Conservation (phyloP, 306 rosid genomes). For the Notholithocarpus densiflorus region DNA sequence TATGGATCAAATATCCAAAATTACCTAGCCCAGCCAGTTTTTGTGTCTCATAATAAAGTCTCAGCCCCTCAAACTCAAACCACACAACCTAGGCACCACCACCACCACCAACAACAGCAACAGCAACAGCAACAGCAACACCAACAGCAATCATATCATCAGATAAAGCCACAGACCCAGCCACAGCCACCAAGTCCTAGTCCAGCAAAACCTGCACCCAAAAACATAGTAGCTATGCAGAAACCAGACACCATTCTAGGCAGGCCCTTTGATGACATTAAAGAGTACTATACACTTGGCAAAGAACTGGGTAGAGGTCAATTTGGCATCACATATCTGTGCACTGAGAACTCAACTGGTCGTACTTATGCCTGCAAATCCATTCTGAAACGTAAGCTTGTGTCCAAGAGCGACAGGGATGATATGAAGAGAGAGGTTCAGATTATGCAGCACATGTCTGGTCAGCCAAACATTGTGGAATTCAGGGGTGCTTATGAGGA, state of each 20-base stretch:
- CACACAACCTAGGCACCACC: constrained; percentile 10
- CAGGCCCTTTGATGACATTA: constrained; percentile 65
- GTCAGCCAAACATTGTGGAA: constrained; percentile 79
- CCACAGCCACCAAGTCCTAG: constrained; percentile 17
- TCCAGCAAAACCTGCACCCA: constrained; percentile 24
- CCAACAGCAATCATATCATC: too few species aligned
- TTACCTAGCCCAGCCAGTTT: constrained; percentile 18
- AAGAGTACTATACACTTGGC: constrained; percentile 57
- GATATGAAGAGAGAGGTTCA: constrained; percentile 84
- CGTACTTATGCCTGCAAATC: constrained; percentile 76
- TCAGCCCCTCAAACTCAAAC: constrained; percentile 25
- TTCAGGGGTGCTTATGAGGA: constrained; percentile 83
- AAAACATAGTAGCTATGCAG: constrained; percentile 25
- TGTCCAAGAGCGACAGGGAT: constrained; percentile 54
- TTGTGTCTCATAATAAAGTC: constrained; percentile 25
- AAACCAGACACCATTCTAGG: constrained; percentile 55
- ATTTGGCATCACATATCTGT: constrained; percentile 78
- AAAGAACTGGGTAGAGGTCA: constrained; percentile 90
- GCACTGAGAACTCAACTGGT: constrained; percentile 68
- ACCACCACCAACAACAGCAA: too few species aligned
- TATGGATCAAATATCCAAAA: constrained; percentile 27
- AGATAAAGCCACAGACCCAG: constrained; percentile 14
- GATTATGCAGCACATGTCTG: constrained; percentile 89
- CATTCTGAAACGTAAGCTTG: constrained; percentile 75
- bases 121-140: too few species aligned